Percentiles rank a stretch among this genome's conserved stretches.
These are phyloP conservation scores for Massariosphaeria phaeospora DNA, from an alignment of 495 filamentous ascomycete species.

Conservation along the genomic window DNA sequence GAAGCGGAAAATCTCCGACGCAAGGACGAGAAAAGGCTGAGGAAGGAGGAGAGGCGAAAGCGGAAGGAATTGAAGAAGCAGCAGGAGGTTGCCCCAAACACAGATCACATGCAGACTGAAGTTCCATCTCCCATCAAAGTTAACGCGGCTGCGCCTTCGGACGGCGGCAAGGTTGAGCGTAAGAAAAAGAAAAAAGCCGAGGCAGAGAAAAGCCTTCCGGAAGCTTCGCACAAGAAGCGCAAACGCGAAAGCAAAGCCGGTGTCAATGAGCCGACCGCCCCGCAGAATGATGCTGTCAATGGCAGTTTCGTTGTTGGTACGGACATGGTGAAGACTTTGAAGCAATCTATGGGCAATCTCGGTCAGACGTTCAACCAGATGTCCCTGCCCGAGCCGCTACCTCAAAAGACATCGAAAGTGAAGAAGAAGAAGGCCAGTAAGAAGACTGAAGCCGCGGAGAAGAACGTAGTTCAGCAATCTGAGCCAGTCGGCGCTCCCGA, in stretches of 20 bases:
- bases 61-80: slow-evolving; percentile 6
- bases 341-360: neutral
- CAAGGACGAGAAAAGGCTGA: neutral
- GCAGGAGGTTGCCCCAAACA: neutral
- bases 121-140: neutral
- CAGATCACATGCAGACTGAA: neutral
- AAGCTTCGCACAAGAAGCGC: slow-evolving; percentile 7
- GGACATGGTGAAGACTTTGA: slow-evolving; percentile 2
- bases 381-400: neutral
- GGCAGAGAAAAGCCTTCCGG: neutral
- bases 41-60: neutral
- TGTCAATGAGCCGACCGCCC: neutral
- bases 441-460: neutral
- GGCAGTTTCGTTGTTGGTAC: slow-evolving; percentile 9
- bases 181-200: slow-evolving; percentile 1
- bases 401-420: neutral
- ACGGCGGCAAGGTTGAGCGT: neutral
- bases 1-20: neutral
- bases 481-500: neutral
- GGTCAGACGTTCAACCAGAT: neutral
- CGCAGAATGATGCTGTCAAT: neutral
- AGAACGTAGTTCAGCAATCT: too few species aligned
- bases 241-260: slow-evolving; percentile 5
- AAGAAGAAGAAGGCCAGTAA: neutral
- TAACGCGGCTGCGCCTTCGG: neutral